Conservation (phyloP, 2,329 filamentous ascomycete species). For the Fusarium equiseti region DNA sequence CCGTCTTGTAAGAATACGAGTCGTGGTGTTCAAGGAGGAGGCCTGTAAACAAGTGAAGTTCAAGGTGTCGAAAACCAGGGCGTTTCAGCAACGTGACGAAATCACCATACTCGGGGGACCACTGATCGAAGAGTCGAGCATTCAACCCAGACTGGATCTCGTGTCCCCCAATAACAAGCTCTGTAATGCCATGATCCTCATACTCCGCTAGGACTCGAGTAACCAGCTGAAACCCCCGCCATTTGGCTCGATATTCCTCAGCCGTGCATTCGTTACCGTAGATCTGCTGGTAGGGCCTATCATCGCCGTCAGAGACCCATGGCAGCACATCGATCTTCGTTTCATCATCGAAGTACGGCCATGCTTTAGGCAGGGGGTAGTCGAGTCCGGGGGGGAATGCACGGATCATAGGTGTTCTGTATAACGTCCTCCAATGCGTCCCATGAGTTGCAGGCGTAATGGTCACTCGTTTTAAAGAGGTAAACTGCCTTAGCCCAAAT, state of each 20-base stretch:
- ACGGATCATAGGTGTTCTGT: neutral
- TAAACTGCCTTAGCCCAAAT: neutral
- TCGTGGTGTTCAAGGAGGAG: rapidly evolving
- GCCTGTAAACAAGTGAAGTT: neutral
- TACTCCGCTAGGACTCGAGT: neutral
- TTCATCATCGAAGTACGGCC: neutral
- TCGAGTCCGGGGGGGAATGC: neutral
- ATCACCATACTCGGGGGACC: neutral
- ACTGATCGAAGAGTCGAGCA: neutral
- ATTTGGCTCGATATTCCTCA: neutral
- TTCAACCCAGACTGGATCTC: neutral
- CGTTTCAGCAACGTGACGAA: neutral
- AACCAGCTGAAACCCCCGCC: neutral
- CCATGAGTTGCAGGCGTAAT: neutral
- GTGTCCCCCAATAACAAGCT: neutral
- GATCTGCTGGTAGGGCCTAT: rapidly evolving
- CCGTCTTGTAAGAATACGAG: neutral
- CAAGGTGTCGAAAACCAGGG: neutral
- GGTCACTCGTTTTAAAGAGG: neutral
- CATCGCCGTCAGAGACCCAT: neutral
- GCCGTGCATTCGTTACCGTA: neutral
- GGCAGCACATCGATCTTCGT: neutral
- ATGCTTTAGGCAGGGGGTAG: neutral
- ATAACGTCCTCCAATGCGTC: neutral
- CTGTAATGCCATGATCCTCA: neutral